phyloP scores from a whole-genome alignment of 768 basidiomycete species.

The Calocera viscosa region DNA sequence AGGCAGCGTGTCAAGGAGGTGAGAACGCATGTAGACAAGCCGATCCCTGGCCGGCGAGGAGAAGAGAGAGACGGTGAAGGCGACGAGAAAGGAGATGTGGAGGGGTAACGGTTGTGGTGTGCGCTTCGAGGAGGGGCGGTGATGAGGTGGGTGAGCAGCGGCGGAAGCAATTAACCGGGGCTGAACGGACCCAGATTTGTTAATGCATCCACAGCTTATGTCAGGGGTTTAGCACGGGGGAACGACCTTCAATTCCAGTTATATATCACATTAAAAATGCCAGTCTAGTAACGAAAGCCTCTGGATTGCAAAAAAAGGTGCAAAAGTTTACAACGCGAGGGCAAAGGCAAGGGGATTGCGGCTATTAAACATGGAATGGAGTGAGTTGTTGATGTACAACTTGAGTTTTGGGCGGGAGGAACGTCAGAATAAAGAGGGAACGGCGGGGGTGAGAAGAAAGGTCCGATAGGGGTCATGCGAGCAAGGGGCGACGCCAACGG shows the following conservation, averaged over 20 bases:
- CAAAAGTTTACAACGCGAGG: neutral
- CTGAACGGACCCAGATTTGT: neutral
- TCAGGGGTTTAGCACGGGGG: neutral
- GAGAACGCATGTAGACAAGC: neutral
- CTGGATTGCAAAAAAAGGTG: neutral
- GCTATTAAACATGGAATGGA: neutral
- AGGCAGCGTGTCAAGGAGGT: neutral
- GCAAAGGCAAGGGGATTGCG: neutral
- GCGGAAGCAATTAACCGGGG: neutral
- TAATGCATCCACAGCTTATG: too few species aligned
- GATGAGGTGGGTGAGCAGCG: neutral
- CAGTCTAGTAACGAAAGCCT: neutral
- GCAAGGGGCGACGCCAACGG: too few species aligned
- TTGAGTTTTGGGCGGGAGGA: neutral
- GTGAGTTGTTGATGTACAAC: neutral
- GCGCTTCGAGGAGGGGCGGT: neutral
- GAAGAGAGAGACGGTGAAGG: neutral
- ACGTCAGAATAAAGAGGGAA: neutral
- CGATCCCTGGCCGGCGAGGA: neutral
- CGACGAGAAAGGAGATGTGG: neutral
- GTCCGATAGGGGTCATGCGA: too few species aligned
- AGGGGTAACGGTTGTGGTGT: neutral
- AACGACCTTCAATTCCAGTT: neutral
- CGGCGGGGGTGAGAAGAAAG: neutral
- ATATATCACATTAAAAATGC: constrained; percentile 4